Conservation (phyloP, 179 eudicot species). For the Spinacia oleracea region DNA sequence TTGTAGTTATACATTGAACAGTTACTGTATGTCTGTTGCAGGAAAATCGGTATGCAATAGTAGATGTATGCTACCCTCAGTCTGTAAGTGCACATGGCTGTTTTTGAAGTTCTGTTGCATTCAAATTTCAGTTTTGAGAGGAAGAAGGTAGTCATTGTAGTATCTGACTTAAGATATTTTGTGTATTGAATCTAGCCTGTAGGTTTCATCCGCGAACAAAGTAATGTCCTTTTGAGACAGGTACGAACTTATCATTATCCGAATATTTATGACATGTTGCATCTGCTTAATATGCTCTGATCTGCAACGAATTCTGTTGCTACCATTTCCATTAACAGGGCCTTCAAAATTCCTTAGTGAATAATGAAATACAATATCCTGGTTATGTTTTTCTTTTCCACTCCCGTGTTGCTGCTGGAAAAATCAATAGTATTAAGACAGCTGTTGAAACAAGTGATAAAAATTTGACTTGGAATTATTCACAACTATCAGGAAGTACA, state of each 20-base stretch:
- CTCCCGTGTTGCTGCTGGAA: not conserved
- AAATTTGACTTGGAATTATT: not conserved
- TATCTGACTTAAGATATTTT: conserved; percentile 21
- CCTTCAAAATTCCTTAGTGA: not conserved
- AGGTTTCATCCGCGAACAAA: conserved; percentile 92
- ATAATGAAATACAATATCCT: not conserved
- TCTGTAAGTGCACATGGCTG: conserved; percentile 53
- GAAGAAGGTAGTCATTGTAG: conserved; percentile 19
- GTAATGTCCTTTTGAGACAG: conserved; percentile 84
- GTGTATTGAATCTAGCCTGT: conserved; percentile 63
- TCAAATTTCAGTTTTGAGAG: conserved; percentile 3
- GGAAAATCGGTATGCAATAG: conserved; percentile 88
- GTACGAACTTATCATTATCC: conserved; percentile 36
- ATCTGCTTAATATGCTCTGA: not conserved
- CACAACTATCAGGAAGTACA: not conserved
- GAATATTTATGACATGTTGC: not conserved
- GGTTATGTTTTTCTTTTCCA: not conserved
- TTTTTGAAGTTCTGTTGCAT: conserved; percentile 20
- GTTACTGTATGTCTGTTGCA: conserved; percentile 32
- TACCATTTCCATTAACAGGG: not conserved
- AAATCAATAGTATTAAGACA: not conserved
- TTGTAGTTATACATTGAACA: not conserved
- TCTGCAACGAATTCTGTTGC: not conserved
- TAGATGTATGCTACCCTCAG: conserved; percentile 81
- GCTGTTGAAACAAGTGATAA: not conserved